Evolutionary conservation across 1,139 yeast genomes (phyloP), one percentile per base, ranked within the genome.

Genomic region (Blastobotrys raffinosifermentans): DNA sequence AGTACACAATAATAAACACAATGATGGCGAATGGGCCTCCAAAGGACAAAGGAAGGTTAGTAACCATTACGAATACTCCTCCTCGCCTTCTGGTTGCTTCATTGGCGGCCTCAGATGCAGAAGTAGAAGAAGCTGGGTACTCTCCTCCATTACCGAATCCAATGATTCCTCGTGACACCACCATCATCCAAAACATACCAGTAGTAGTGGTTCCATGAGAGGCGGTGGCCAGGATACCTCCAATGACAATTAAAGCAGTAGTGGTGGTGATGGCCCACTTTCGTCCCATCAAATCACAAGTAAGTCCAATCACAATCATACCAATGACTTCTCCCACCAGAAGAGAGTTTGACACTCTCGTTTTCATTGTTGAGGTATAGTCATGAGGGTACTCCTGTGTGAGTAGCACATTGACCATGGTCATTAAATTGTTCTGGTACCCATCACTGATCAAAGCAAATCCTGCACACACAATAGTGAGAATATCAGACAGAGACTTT

Each of bases 101-200:
- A 53, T 80, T 79, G 2, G 87, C 83, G 25, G 86, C 82, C 56
- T 80, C 89, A 29, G 77, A 73, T 1, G 86, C 85, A 20, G 82
- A 67, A 1, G 80, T 72, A 0, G 84, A 75, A 21, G 81, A 75
- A 1, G 83, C 77, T 2, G 84, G 83, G 55, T 80, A 79, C 55
- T 82, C 91, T 17, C 86, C 86, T 41, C 89, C 89, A 44, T 80
- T 73, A 41, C 89, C 89, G 45, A 78, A 73, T 36, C 89, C 89
- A 34, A 81, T 74, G 6, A 59, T 46, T 47, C 86, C 86, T 57
- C 87, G 66, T 41, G 74, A 64, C 21, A 80, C 73, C 32, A 77
- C 70, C 52, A 80, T 66, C 85, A 80, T 78, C 87, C 87, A 80
- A 53, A 82, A 77, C 79, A 77, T 72, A 9, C 80, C 81, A 13